Evolutionary conservation across 2,329 filamentous ascomycete species (phyloP), one percentile per base, ranked within the genome.

Genomic region (Penicillium griseofulvum): DNA sequence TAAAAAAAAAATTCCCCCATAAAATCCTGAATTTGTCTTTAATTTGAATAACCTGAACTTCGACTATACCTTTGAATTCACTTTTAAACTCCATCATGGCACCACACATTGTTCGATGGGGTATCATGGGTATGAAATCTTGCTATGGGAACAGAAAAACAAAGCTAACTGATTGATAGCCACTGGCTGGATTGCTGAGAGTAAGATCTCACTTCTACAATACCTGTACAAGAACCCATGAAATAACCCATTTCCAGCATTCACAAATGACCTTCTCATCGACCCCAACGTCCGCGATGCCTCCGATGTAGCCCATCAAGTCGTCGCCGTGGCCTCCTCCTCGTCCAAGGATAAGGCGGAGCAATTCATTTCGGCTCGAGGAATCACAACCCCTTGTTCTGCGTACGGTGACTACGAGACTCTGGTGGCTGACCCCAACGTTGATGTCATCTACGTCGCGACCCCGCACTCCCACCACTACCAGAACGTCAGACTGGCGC

Each of bases 401-500:
- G 81, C 87, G 28, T 95, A 96, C 70, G 89, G 88, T 56, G 90
- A 87, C 11, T 96, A 96, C 74, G 81, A 86, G 58, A 89, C 91
- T 70, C 83, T 96, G 28, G 90, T 93, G 26, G 82, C 83, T 48
- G 90, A 96, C 70, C 78, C 87, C 7, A 83, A 90, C 65, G 83
- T 96, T 62, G 89, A 96, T 72, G 89, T 95, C 65, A 76, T 96
- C 75, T 96, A 96, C 74, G 84, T 96, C 53, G 91, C 90, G 24
- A 96, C 91, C 4, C 91, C 91, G 16, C 91, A 96, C 77, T 92
- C 89, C 65, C 91, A 96, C 73, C 91, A 96, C 78, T 96, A 92
- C 78, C 90, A 95, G 73, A 93, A 96, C 75, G 83, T 85, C 60
- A 90, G 91, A 84, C 82, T 95, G n/a, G 88, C 87, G 41, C 80